Percentiles rank a stretch among this genome's conserved stretches.
phyloP scores from a whole-genome alignment of 805 yeast genomes.

The Ogataea methylovora region DNA sequence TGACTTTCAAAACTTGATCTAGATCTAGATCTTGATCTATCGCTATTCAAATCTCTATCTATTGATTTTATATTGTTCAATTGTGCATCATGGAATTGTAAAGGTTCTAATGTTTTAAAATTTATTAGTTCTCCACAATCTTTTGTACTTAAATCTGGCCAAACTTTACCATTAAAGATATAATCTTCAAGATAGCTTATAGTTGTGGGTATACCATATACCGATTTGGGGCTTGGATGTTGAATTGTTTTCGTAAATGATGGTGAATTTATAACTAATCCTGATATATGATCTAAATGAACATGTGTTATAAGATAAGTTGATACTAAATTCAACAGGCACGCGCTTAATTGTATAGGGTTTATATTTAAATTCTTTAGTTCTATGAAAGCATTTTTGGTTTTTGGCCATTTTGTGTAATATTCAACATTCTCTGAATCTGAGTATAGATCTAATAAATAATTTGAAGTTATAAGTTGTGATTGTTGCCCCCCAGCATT shows the following conservation, averaged over 20 bases:
- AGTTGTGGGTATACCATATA: slow-evolving; percentile 51
- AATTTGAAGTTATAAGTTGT: too few relatives aligned
- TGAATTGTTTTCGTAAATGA: slow-evolving; percentile 23
- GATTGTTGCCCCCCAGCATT: background rate
- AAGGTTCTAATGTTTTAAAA: slow-evolving; percentile 8
- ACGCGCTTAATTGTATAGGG: slow-evolving; percentile 6
- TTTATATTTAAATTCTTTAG: slow-evolving; percentile 1
- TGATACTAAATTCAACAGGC: slow-evolving; percentile 28
- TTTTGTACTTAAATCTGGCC: slow-evolving; percentile 63
- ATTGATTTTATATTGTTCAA: background rate
- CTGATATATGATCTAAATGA: slow-evolving; percentile 75
- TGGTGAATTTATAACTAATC: slow-evolving; percentile 67
- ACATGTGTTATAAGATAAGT: slow-evolving; percentile 66
- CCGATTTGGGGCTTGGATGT: slow-evolving; percentile 24
- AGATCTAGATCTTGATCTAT: too few relatives aligned
- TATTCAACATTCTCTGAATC: slow-evolving; percentile 5
- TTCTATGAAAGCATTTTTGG: background rate
- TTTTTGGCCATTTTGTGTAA: slow-evolving; percentile 5
- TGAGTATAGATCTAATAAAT: slow-evolving; percentile 10
- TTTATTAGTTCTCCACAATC: slow-evolving; percentile 18
- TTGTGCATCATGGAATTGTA: too few relatives aligned
- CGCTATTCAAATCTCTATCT: too few relatives aligned
- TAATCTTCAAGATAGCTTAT: slow-evolving; percentile 42
- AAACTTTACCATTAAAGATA: slow-evolving; percentile 65
- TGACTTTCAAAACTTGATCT: too few relatives aligned